Percentiles rank a stretch among this genome's conserved stretches.
These are phyloP conservation scores for Stagonosporopsis cucurbitacearum DNA, from an alignment of 2,329 filamentous ascomycete genomes.

Conservation along the genomic window DNA sequence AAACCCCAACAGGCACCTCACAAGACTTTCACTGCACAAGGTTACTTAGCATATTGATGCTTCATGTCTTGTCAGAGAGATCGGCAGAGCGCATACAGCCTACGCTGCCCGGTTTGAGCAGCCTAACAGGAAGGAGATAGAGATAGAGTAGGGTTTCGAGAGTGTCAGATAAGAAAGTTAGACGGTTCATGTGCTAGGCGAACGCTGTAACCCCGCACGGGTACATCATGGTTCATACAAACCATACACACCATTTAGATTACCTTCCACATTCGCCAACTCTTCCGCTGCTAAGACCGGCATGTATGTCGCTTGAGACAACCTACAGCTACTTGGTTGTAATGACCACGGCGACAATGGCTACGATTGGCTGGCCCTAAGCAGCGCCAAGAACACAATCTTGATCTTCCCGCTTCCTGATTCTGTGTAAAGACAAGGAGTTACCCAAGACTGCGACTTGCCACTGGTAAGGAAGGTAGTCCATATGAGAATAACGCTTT, in stretches of 20 bases:
- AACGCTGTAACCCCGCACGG: constrained; percentile 16
- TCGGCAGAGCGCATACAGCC: constrained; percentile 13
- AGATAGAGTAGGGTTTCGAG: constrained; percentile 16
- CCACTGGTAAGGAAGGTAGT: not conserved
- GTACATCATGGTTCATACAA: constrained; percentile 18
- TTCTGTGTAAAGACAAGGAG: not conserved
- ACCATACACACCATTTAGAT: constrained; percentile 24
- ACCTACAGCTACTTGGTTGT: constrained; percentile 3
- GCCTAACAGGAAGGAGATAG: constrained; percentile 33
- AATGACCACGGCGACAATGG: not conserved
- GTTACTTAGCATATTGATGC: constrained; percentile 19
- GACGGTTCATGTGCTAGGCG: constrained; percentile 16
- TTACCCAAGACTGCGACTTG: not conserved
- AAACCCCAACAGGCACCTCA: constrained; percentile 26
- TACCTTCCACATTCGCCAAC: constrained; percentile 30
- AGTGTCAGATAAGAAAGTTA: constrained; percentile 16
- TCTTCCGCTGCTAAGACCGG: constrained; percentile 22
- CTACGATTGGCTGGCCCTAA: not conserved
- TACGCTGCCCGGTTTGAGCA: constrained; percentile 13
- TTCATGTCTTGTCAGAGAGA: constrained; percentile 14
- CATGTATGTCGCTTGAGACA: constrained; percentile 18
- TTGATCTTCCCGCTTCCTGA: not conserved
- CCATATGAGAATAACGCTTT: not conserved
- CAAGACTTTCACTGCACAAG: constrained; percentile 16
- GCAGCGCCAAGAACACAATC: not conserved